Base-by-base conservation (phyloP, 208 protist species). In the Wallacemonas sp. region DNA sequence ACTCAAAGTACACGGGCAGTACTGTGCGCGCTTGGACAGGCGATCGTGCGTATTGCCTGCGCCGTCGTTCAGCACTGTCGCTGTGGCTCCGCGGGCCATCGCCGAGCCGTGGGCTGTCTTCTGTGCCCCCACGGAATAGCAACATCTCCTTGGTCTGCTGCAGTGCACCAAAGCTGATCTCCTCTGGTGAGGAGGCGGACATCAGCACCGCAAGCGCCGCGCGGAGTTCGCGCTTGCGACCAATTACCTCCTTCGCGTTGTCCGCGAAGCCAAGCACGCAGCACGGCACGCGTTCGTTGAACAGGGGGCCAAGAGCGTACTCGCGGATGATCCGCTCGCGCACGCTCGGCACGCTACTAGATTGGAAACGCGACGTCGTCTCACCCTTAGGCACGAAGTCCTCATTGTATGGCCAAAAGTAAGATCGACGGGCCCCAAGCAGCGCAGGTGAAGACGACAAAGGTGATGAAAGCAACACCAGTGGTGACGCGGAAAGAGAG, bases 291-390 rank as follows among this genome's bases (percentile, higher is more conserved):
- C 83, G 80, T 2, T 73, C 64, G 19, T 78, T 84, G 62, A 91
- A 94, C 2, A 95, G 77, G 1, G 89, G 89, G 24, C 80, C 77
- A 0, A 95, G 51, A 26, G 89, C 89, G 74, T 92, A 95, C 69
- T 88, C 83, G 3, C 70, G 77, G 2, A 92, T 55, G 5, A 95
- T 63, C 22, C 73, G 75, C 56, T 79, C 67, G 24, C 89, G 85
- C 30, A 80, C 74, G 55, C 70, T 81, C 11, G 86, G 85, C 0
- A 88, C 79, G 15, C 65, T 53, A 67, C 89, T 95, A 8, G 81
- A 82, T 65, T 95, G 89, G 62, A 95, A 93, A 4, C 61, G 31
- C 2, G 78, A 88, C n/a, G 83, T 76, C 1, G 45, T 64, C 19
- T 66, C 81, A 17, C 80, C 84, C 49, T 80, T 68, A 0, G 89